Base-by-base conservation (phyloP, 768 basidiomycete species). In the Piloderma croceum region DNA sequence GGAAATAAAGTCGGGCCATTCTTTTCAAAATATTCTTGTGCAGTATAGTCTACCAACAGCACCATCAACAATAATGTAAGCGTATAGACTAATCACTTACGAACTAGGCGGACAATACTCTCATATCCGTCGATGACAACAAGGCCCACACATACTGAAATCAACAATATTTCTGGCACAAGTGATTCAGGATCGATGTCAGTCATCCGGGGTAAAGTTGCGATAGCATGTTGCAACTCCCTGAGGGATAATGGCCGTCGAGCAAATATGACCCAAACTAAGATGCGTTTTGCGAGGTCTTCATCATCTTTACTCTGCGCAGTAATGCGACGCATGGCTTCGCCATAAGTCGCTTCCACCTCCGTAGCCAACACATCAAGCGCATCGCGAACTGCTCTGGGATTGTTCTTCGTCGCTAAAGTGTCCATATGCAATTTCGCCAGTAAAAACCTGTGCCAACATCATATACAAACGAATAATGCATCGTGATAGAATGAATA, bases 161-260 rank as follows among this genome's bases (percentile, higher is more conserved):
- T 31, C 24, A 46, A 13, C 3, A 31, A 11, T 13, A 19, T 21
- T 17, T 41, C 40, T 13, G 31, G 6, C 6, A 23, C 18, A n/a
- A 31, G 3, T 7, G 23, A 17, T n/a, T 37, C 34, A n/a, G 20
- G 10, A 22, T 41, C 21, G 24, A 46, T 7, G 6, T 22, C 31
- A 7, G 36, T 37, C 25, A 38, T 24, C 3, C 32, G 31, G 5
- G 41, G 21, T 7, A 15, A 17, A 11, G 44, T 24, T 18, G 46
- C 42, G 6, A 47, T 19, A 35, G 42, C 46, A 18, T 31, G 24
- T 36, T 31, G 42, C 13, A 47, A 35, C 22, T 47, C 46, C 24
- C 11, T 29, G 13, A 40, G 24, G 23, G 31, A 3, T 17, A 47
- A 25, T 29, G 17, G 42, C 31, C 46, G 29, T 18, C 32, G 24